Conservation (phyloP, 495 filamentous ascomycete species). For the Neurospora africana region DNA sequence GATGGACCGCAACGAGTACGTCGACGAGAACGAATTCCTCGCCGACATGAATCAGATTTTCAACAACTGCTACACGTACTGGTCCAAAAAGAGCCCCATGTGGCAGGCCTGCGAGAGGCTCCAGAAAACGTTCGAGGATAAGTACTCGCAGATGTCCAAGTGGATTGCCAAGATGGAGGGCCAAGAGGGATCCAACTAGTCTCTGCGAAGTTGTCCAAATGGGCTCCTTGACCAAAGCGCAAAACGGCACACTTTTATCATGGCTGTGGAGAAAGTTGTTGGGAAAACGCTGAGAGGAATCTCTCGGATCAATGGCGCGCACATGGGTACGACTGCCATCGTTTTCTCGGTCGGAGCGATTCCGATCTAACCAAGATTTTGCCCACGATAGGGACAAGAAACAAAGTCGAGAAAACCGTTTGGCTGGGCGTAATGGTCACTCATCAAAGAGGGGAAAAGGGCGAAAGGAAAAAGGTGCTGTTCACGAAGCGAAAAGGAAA, state of each 20-base stretch:
- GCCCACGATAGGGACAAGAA: neutral
- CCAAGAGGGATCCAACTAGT: slow-evolving; percentile 18
- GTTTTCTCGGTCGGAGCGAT: neutral
- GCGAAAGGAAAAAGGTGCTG: neutral
- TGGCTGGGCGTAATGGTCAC: neutral
- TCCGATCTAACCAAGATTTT: neutral
- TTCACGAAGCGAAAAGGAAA: neutral
- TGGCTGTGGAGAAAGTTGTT: neutral
- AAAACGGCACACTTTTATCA: neutral
- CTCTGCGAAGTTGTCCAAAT: neutral
- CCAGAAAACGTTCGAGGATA: slow-evolving; percentile 41
- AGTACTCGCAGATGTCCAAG: slow-evolving; percentile 37
- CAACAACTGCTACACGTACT: slow-evolving; percentile 39
- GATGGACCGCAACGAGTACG: slow-evolving; percentile 34
- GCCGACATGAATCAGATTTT: slow-evolving; percentile 41
- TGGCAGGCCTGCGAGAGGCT: slow-evolving; percentile 34
- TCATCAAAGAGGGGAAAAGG: neutral
- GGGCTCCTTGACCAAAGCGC: neutral
- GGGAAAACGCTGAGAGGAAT: neutral
- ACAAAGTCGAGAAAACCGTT: neutral
- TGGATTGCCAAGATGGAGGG: slow-evolving; percentile 40
- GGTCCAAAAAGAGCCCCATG: slow-evolving; percentile 32
- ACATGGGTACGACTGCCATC: neutral
- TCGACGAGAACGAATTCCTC: slow-evolving; percentile 31
- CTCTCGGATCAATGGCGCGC: neutral